Evolutionary conservation across 495 filamentous ascomycete genomes (phyloP), one percentile per base, ranked within the genome.

Genomic region (Talaromyces borbonicus): DNA sequence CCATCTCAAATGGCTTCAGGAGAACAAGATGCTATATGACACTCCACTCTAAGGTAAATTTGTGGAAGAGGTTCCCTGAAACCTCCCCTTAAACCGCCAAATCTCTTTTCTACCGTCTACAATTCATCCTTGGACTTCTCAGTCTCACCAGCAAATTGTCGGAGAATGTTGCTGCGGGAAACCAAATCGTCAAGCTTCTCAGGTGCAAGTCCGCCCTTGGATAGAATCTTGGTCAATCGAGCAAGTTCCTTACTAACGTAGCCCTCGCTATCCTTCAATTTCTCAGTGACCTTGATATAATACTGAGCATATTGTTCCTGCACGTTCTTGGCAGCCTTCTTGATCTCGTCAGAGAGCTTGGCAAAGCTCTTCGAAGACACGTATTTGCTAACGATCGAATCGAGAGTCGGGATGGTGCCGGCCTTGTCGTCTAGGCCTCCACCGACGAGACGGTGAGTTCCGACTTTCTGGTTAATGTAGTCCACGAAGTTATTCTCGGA

Each of bases 161-260:
- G 77, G 43, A 98, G 71, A 56, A 98, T 85, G 65, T 98, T 98
- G 63, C 79, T 83, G 61, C 92, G 81, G 54, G 73, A 83, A 37
- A 80, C 80, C 32, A 98, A 62, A 63, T 98, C 92, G 62, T 98
- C 92, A 27, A 85, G 49, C 77, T 96, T 98, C 67, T 83, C 73
- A 20, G 82, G 80, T 15, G 84, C 84, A 54, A 95, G 75, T 44
- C 83, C 84, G 49, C 88, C 85, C 78, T 95, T 95, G 59, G 73
- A 77, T 41, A 94, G 58, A 52, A 98, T 75, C 54, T 83, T 81
- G 53, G 85, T 70, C 52, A 98, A 66, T 39, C 92, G 78, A 49
- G 75, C 72, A 27, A 90, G 65, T 75, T 98, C 92, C 79, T 95
- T 97, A 53, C 76, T 68, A 19, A 79, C 86, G 58, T 90, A 95